Evolutionary conservation across 2,329 filamentous ascomycete species (phyloP).

Genomic region (Graphilbum ipis-grandicollis): DNA sequence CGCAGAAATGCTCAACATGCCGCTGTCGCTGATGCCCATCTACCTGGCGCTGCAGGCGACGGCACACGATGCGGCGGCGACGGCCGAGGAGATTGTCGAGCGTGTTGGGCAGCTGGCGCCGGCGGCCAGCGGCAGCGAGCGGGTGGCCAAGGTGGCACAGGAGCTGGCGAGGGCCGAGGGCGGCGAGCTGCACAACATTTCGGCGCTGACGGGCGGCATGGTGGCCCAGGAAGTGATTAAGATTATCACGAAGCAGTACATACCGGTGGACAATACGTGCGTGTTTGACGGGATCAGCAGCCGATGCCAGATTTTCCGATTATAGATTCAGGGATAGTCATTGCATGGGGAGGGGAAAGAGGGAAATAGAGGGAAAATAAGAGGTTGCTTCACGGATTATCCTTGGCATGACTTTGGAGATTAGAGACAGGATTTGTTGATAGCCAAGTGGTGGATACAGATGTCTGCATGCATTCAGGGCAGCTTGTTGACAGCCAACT

Average conservation of each 20-base stretch:
- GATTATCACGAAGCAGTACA: conserved; percentile 56
- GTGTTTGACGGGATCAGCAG: conserved; percentile 52
- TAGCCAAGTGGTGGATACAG: too few species aligned
- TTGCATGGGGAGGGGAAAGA: too few species aligned
- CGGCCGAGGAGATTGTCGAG: conserved; percentile 35
- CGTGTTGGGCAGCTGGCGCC: conserved; percentile 25
- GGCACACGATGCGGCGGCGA: conserved; percentile 24
- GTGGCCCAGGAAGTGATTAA: conserved; percentile 97
- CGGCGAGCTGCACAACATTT: conserved; percentile 83
- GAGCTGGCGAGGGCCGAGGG: conserved; percentile 63
- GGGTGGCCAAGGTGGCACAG: conserved; percentile 35
- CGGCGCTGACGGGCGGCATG: conserved; percentile 74
- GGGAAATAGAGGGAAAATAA: too few species aligned
- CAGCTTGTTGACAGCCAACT: too few species aligned
- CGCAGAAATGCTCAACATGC: conserved; percentile 28
- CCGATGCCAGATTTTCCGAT: conserved; percentile 37
- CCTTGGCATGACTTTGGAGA: too few species aligned
- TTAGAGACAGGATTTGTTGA: too few species aligned
- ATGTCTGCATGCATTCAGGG: too few species aligned
- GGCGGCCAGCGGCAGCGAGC: conserved; percentile 27
- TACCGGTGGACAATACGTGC: conserved; percentile 54
- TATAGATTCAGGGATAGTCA: too few species aligned
- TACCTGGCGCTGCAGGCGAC: conserved; percentile 48
- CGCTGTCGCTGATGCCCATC: conserved; percentile 46
- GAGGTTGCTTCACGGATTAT: too few species aligned